These are phyloP conservation scores for Saccharomycopsis olivae DNA, from an alignment of 805 yeast species.

Conservation along the genomic window DNA sequence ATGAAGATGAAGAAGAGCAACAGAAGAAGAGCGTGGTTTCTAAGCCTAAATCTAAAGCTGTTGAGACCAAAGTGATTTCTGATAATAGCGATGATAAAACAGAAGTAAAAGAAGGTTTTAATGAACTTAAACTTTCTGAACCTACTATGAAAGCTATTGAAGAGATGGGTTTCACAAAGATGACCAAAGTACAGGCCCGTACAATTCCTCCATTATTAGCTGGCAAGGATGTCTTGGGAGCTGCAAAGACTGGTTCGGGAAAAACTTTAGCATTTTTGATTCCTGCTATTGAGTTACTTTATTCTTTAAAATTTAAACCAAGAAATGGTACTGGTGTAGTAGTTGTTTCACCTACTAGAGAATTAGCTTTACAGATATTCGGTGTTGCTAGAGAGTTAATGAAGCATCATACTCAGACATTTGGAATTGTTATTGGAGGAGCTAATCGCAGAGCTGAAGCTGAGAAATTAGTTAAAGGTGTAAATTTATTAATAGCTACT, in stretches of 20 bases:
- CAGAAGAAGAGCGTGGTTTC: neutral
- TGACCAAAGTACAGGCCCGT: conserved; percentile 93
- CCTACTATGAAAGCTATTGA: conserved; percentile 75
- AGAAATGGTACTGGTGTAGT: conserved; percentile 97
- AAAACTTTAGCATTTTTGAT: conserved; percentile 91
- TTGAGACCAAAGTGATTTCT: neutral
- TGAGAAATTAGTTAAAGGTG: conserved; percentile 88
- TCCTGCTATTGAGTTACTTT: conserved; percentile 90
- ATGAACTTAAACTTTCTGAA: conserved; percentile 58
- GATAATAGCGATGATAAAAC: neutral
- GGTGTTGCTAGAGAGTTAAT: conserved; percentile 95
- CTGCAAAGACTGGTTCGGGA: conserved; percentile 99
- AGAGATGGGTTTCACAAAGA: conserved; percentile 80
- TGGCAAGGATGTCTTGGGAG: conserved; percentile 95
- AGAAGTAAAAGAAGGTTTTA: conserved; percentile 25
- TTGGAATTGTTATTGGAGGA: conserved; percentile 97
- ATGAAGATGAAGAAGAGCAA: conserved; percentile 20
- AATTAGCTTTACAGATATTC: conserved; percentile 91
- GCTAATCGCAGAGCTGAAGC: conserved; percentile 97
- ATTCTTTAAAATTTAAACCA: conserved; percentile 88
- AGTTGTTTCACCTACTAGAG: conserved; percentile 95
- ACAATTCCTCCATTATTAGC: conserved; percentile 95
- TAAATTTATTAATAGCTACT: conserved; percentile 86
- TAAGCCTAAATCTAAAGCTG: too few relatives aligned
- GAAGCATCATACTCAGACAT: conserved; percentile 85